Percentiles rank a stretch among this genome's conserved stretches.
phyloP scores from a whole-genome alignment of 2,329 filamentous ascomycete genomes.

The Beauveria australis region DNA sequence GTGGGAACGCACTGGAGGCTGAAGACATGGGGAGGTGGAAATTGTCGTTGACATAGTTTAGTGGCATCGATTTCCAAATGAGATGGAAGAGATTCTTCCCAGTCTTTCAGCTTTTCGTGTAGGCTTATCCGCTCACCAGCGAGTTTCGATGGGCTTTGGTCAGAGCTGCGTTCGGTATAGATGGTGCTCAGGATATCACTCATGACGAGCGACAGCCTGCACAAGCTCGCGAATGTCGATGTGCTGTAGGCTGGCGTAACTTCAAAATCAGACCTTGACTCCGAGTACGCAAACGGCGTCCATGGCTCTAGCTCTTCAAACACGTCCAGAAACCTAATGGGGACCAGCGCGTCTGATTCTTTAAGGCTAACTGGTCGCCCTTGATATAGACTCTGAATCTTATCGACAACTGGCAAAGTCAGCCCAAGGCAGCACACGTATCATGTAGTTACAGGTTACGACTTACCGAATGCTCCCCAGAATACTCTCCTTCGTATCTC shows the following conservation, averaged over 20 bases:
- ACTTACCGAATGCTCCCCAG: conserved; percentile 33
- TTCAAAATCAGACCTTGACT: conserved; percentile 14
- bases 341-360: conserved; percentile 36
- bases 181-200: conserved; percentile 27
- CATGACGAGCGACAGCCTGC: conserved; percentile 37
- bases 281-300: conserved; percentile 25
- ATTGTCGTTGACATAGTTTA: not conserved
- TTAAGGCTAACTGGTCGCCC: conserved; percentile 41
- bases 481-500: conserved; percentile 36
- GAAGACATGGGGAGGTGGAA: not conserved
- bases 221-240: conserved; percentile 33
- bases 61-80: not conserved
- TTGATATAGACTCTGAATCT: conserved; percentile 33
- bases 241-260: conserved; percentile 32
- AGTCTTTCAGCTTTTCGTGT: not conserved
- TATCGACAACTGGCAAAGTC: not conserved
- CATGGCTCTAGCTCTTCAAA: conserved; percentile 47
- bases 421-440: not conserved
- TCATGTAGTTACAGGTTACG: no score
- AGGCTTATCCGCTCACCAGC: conserved; percentile 18
- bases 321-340: conserved; percentile 38
- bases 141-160: conserved; percentile 19
- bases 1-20: not conserved
- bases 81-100: not conserved
- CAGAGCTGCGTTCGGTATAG: conserved; percentile 34